Evolutionary conservation across 805 yeast species (phyloP), one percentile per base, ranked within the genome.

Genomic region (Saturnispora mendoncae): DNA sequence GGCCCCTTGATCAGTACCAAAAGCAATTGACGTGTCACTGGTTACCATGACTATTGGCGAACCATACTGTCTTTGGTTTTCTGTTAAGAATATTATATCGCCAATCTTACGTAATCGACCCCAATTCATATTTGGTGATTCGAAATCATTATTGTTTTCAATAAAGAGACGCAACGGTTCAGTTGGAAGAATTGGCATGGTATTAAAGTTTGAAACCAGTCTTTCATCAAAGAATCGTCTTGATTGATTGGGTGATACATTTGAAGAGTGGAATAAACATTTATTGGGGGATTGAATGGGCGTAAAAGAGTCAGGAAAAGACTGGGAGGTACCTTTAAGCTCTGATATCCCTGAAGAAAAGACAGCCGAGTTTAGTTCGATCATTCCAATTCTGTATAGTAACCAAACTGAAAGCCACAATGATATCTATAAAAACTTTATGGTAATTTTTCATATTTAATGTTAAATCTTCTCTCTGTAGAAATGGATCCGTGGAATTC

Each of bases 1-100:
- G 28, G 57, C 62, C 2, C 95, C 95, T 38, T 71, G 72, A 0
- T 71, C 52, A 0, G 96, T 87, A 2, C 94, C 96, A 6, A 87
- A 51, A 0, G 76, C 76, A 6, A 81, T 63, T 25, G 69, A 51
- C 6, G 30, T 31, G 26, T 65, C 69, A 8, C 72, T 66, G 0
- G 72, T 64, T 0, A 65, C 55, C 12, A 76, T 51, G 20, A 66
- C 55, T 0, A 73, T 62, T 0, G 80, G 76, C 2, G 69, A 65
- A 0, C 90, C 88, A 49, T 69, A 67, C 7, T 45, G 45, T 8
- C 51, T 33, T 9, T 30, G 34, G 32, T 51, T 51, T 2, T 46
- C 52, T 6, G 50, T 33, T 2, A 54, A 39, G 36, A 41, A 51
- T 8, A 59, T 29, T 5, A 43, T 41, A 6, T 50, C 47, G 0